phyloP scores from a whole-genome alignment of 75 land plant genomes.

The Sequoia sempervirens region DNA sequence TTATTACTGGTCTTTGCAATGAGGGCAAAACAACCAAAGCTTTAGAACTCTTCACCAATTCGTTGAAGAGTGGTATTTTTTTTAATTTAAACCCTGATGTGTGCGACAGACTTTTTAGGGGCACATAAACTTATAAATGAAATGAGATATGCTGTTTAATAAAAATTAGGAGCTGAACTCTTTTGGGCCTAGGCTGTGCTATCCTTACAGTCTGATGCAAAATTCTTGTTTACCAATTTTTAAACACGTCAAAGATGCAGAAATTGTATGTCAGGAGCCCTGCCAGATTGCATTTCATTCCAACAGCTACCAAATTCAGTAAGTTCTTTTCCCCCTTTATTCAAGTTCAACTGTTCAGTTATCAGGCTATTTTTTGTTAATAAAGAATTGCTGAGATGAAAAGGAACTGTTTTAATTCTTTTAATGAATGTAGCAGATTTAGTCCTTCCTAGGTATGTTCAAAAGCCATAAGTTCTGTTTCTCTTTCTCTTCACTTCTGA shows the following conservation, averaged over 20 bases:
- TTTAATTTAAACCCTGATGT: slow-evolving; percentile 14
- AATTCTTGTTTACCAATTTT: not conserved
- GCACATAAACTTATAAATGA: slow-evolving; percentile 11
- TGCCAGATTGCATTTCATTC: not conserved
- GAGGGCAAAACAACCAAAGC: slow-evolving; percentile 23
- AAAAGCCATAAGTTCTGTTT: not conserved
- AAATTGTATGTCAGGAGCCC: not conserved
- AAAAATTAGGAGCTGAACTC: not conserved
- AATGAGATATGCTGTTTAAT: slow-evolving; percentile 25
- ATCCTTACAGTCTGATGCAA: no score
- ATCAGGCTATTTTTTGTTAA: not conserved
- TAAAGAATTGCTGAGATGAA: not conserved
- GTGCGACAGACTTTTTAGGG: slow-evolving; percentile 27
- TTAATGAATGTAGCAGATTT: not conserved
- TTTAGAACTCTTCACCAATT: slow-evolving; percentile 35
- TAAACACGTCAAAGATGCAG: not conserved
- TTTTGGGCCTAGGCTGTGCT: not conserved
- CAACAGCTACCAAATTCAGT: not conserved
- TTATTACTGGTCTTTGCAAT: slow-evolving; percentile 34
- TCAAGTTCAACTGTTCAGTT: not conserved
- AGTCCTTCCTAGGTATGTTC: not conserved
- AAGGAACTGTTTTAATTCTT: not conserved
- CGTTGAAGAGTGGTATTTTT: slow-evolving; percentile 26
- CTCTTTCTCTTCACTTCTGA: not conserved
- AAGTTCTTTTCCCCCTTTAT: not conserved